Base-by-base conservation (phyloP, 2,329 filamentous ascomycete species). In the Coniella vitis region DNA sequence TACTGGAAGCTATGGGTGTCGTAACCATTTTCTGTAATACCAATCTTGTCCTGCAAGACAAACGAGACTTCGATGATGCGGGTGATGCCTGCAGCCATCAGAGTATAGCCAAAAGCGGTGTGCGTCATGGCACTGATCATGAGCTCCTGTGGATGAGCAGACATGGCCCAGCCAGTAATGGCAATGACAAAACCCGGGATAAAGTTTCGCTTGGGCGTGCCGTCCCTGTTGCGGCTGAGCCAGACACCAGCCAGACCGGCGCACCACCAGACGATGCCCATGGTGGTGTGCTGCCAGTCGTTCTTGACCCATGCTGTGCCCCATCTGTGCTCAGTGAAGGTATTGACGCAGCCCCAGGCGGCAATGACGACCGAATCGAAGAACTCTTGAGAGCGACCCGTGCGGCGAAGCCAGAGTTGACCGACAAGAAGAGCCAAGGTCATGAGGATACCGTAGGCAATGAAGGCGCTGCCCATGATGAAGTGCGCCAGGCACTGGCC, bases 221-320 rank as follows among this genome's bases (percentile, higher is more conserved):
- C 91, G 55, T 91, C 83, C 49, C 88, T 81, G 63, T 84, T 88
- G 54, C 81, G 79, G 64, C 89, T 95, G 35, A 98, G 74, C 93
- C 91, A 98, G 45, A 98, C 78, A 37, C 93, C 93, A 10, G 91
- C 78, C 25, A 98, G 71, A 20, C 93, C 93, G 7, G 93, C 91
- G 59, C 83, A 87, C 91, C 91, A 98, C 93, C 93, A 98, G 45
- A 98, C 83, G 54, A 98, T 81, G n/a, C 93, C 93, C 91, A 98
- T 97, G n/a, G 87, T 88, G 0, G 93, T 98, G 66, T 98, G 93
- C 66, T 98, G 91, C 70, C 95, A 81, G 65, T 98, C 93, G 62
- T 96, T 97, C 67, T 80, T 82, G 45, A 86, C 89, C 93, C 93
- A 98, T 0, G 80, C 77, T 1, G 75, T 75, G 47, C 93, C 93